Evolutionary conservation across 345 rosid genomes (phyloP), one percentile per base, ranked within the genome.

Genomic region (Ceriops tagal): DNA sequence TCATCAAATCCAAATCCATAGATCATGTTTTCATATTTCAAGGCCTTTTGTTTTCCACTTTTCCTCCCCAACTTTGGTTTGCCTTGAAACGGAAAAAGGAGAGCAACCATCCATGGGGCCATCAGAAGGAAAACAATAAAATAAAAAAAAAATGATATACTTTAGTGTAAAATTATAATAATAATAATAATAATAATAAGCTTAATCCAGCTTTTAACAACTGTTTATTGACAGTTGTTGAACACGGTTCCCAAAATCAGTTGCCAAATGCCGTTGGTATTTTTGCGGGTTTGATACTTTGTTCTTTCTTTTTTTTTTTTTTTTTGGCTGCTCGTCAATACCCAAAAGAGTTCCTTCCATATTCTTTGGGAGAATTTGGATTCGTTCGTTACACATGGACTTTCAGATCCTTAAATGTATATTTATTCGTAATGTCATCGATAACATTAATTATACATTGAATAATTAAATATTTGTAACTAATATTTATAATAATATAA

Each of bases 211-310:
- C 65, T 72, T 69, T 61, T 39, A 53, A 28, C 61, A 2, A 61
- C 56, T 56, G 65, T 75, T 64, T 61, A 37, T 55, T 27, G 69
- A 47, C 63, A 65, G 75, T 66, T 57, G 68, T 62, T 74, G 71
- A 53, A 65, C 83, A 69, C 81, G 71, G 56, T 82, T 79, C 71
- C 83, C 83, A 43, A 79, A 58, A 58, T 65, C 32, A 73, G 75
- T 73, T 71, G 35, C 49, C 61, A 9, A 15, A 8, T 60, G 53
- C 64, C 64, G 28, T 58, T 31, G 34, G 59, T 24, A 5, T 24
- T 5, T 57, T 11, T 56, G 2, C 46, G 56, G 3, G n/a, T 28
- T 66, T 64, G 27, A 31, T 53, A 47, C 27, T 24, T 46, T 31
- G 4, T 5, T 31, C 5, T 31, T 31, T 31, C 5, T 31, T 31